Conservation (phyloP, 225 moss, liverwort and hornwort species). For the Bryum argenteum region DNA sequence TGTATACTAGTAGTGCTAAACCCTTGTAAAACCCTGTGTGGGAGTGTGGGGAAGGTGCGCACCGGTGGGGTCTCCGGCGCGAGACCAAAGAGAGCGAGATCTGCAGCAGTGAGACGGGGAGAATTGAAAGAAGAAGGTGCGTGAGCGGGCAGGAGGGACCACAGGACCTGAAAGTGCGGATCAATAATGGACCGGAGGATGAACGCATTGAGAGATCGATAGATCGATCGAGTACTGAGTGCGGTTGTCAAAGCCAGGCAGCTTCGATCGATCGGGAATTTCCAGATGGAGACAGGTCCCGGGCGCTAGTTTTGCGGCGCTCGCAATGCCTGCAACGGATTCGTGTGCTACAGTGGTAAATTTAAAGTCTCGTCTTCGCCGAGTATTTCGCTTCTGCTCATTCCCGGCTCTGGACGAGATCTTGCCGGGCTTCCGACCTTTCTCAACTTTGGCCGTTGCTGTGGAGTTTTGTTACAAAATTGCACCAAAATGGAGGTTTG, state of each 20-base stretch:
- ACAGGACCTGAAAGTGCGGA: constrained; percentile 24
- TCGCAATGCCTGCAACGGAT: not conserved
- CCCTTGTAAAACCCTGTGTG: no score
- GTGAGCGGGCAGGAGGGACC: not conserved
- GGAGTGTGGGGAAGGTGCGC: no score
- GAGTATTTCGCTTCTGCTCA: not conserved
- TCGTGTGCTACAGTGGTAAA: not conserved
- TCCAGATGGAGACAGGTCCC: no score
- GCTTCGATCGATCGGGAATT: no score
- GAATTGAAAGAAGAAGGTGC: not conserved
- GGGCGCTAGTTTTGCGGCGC: no score
- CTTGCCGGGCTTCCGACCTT: no score
- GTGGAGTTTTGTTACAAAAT: no score
- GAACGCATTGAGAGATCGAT: not conserved
- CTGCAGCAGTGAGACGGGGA: not conserved
- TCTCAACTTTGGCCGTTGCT: no score
- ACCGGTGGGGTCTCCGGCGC: constrained; percentile 9
- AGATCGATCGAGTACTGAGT: not conserved
- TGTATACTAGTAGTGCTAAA: no score
- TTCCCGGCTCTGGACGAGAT: no score
- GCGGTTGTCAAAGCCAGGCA: no score
- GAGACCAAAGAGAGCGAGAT: constrained; percentile 13
- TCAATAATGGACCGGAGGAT: constrained; percentile 31
- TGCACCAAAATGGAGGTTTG: no score
- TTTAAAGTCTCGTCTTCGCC: not conserved